Evolutionary conservation across 2,329 filamentous ascomycete species (phyloP).

Genomic region (Bipolaris cookei): DNA sequence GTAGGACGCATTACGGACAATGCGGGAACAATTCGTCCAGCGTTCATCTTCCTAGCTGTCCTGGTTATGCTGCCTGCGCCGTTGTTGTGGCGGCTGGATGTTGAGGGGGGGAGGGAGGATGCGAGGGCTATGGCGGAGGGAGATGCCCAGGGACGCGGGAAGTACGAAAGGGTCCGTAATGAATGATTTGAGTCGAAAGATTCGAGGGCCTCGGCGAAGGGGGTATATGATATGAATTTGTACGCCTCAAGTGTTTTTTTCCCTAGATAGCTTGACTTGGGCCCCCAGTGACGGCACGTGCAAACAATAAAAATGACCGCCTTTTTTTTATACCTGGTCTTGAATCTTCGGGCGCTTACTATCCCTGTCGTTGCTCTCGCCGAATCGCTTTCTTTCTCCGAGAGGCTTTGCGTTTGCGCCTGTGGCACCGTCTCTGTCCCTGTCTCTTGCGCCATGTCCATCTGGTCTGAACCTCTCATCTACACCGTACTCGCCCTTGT

Average conservation of each 20-base stretch:
- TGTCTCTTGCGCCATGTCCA: conserved; percentile 50
- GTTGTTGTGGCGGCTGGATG: conserved; percentile 79
- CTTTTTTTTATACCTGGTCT: conserved; percentile 24
- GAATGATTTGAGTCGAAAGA: conserved; percentile 9
- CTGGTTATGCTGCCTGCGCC: conserved; percentile 80
- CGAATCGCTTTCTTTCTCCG: conserved; percentile 63
- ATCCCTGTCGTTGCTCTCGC: conserved; percentile 49
- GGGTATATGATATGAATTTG: conserved; percentile 3
- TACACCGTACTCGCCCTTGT: conserved; percentile 53
- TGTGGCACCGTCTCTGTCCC: conserved; percentile 57
- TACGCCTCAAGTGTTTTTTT: conserved; percentile 12
- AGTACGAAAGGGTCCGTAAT: conserved; percentile 28
- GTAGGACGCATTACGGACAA: conserved; percentile 86
- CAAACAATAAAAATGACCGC: not conserved
- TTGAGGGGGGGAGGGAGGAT: conserved; percentile 61
- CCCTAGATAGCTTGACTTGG: not conserved
- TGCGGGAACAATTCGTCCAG: conserved; percentile 55
- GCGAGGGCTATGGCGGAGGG: conserved; percentile 34
- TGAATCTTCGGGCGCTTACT: conserved; percentile 55
- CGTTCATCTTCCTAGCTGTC: conserved; percentile 84
- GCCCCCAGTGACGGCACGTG: not conserved
- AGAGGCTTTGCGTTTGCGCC: conserved; percentile 76
- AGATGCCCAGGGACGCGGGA: conserved; percentile 22
- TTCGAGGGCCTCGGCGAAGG: not conserved
- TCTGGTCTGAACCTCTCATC: conserved; percentile 75